Evolutionary conservation across 2,329 filamentous ascomycete genomes (phyloP).

Genomic region (Phaeosphaeria sp.): DNA sequence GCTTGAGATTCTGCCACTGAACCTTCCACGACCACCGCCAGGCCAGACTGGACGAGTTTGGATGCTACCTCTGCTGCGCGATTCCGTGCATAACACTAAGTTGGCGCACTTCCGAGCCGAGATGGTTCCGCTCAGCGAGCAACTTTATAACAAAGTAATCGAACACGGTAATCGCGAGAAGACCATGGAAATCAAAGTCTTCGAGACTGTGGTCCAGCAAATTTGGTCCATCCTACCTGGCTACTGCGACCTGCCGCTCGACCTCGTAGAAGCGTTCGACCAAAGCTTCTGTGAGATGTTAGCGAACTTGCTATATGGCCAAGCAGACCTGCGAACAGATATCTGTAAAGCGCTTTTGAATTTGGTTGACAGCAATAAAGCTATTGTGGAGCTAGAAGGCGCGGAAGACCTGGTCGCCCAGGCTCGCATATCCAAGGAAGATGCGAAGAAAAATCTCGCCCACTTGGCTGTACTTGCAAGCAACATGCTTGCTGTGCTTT

Average conservation of each 20-base stretch:
- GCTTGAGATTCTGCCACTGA: slow-evolving; percentile 81
- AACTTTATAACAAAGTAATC: slow-evolving; percentile 86
- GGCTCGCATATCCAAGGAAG: slow-evolving; percentile 75
- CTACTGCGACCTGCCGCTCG: slow-evolving; percentile 91
- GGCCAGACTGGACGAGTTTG: slow-evolving; percentile 88
- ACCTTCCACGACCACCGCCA: slow-evolving; percentile 77
- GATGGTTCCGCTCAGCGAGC: slow-evolving; percentile 86
- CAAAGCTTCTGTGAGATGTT: slow-evolving; percentile 88
- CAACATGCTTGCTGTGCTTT: slow-evolving; percentile 94
- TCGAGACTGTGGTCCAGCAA: slow-evolving; percentile 93
- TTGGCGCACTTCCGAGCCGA: slow-evolving; percentile 84
- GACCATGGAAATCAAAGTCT: slow-evolving; percentile 96
- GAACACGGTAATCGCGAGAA: slow-evolving; percentile 83
- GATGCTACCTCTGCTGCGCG: slow-evolving; percentile 90
- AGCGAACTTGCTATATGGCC: slow-evolving; percentile 90
- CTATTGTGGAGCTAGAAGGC: slow-evolving; percentile 72
- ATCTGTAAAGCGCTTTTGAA: slow-evolving; percentile 86
- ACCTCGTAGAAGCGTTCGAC: slow-evolving; percentile 75
- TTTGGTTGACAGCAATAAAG: slow-evolving; percentile 89
- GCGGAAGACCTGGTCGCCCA: slow-evolving; percentile 77
- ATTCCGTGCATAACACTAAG: slow-evolving; percentile 87
- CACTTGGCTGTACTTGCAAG: slow-evolving; percentile 80
- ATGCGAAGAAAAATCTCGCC: slow-evolving; percentile 80
- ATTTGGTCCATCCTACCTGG: slow-evolving; percentile 94
- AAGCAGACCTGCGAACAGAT: slow-evolving; percentile 84